Evolutionary conservation across 2,329 filamentous ascomycete genomes (phyloP).

Genomic region (Furcasterigmium sp.): DNA sequence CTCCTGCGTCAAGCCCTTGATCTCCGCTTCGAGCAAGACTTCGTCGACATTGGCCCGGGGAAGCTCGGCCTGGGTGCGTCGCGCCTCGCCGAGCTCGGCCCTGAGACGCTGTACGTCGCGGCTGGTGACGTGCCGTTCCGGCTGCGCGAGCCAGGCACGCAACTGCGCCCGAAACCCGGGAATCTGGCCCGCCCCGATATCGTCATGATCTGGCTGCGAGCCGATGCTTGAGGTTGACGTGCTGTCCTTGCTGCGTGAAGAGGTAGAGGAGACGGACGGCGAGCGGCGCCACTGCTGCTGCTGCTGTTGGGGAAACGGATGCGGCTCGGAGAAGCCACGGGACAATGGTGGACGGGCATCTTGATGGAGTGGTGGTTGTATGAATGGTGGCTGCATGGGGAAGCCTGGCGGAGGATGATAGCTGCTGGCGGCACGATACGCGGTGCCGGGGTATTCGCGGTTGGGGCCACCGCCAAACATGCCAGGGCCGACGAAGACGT

Average conservation of each 20-base stretch:
- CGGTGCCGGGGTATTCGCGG: background rate
- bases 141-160: constrained; percentile 41
- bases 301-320: background rate
- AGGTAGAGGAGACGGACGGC: constrained; percentile 28
- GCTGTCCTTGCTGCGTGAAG: constrained; percentile 18
- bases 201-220: constrained; percentile 49
- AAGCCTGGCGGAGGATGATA: background rate
- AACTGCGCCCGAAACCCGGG: constrained; percentile 39
- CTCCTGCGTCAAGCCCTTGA: constrained; percentile 36
- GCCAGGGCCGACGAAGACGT: constrained; percentile 3
- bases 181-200: constrained; percentile 42
- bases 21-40: constrained; percentile 32
- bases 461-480: constrained; percentile 2
- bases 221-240: constrained; percentile 35
- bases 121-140: constrained; percentile 43
- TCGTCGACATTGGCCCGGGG: constrained; percentile 19
- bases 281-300: constrained; percentile 13
- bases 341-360: background rate
- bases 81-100: constrained; percentile 27
- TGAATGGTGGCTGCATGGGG: background rate
- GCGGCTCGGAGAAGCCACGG: background rate
- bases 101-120: constrained; percentile 34
- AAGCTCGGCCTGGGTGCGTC: background rate
- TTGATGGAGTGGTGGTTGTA: background rate
- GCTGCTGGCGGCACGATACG: background rate